Base-by-base conservation (phyloP, 768 basidiomycete genomes). In the Clavulina sp. region DNA sequence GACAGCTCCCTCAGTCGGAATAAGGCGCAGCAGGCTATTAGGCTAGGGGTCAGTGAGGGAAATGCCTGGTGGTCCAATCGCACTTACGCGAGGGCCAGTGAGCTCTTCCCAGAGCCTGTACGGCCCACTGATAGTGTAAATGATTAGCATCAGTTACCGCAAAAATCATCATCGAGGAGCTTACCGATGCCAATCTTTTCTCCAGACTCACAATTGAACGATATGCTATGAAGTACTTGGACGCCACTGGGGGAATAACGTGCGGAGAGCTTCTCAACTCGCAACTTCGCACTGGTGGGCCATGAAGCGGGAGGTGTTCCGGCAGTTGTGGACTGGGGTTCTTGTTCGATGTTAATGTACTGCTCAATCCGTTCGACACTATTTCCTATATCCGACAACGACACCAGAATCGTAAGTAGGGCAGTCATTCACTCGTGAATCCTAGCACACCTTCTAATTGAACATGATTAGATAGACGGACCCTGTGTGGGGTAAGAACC, bases 31-130 rank as follows among this genome's bases (percentile, higher is more conserved):
- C 7, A 81, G 65, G 0, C 76, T 68, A 16, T n/a, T n/a, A n/a
- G n/a, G n/a, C n/a, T n/a, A n/a, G n/a, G n/a, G n/a, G n/a, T n/a
- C n/a, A n/a, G n/a, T n/a, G n/a, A n/a, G n/a, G n/a, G n/a, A n/a
- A n/a, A n/a, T n/a, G n/a, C n/a, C n/a, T n/a, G 86, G 60, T 93
- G 87, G 18, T 81, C 80, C 58, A 92, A 91, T 57, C 86, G 75
- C 48, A 92, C 64, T 13, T 91, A 68, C 59, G 83, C 82, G 26
- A 21, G 21, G 28, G 38, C 21, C 21, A 53, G 50, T 4, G 52
- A 53, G 21, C 51, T 53, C 50, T 53, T 53, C 24, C 52, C 52
- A 7, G 52, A 52, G 5, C 52, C 52, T 23, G 52, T 53, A 19
- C 52, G 52, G 5, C 52, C 52, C n/a, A 66, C 65, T 30, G n/a